Percentiles rank a stretch among this genome's conserved stretches.
These are phyloP conservation scores for Ormosia emarginata DNA, from an alignment of 306 rosid genomes.

Conservation along the genomic window DNA sequence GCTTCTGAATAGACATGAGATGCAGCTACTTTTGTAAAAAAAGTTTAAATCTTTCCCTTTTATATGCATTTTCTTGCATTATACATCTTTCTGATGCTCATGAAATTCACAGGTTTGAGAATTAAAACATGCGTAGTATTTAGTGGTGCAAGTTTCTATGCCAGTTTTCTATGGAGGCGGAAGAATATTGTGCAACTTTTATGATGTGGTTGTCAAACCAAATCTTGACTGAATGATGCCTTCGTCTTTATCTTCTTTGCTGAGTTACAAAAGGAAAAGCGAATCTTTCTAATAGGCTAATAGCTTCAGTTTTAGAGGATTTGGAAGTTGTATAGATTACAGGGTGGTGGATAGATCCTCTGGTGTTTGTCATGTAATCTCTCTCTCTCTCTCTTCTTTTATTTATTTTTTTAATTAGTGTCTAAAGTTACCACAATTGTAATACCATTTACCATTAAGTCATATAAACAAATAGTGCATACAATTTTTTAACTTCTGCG, in stretches of 20 bases:
- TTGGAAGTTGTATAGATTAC: conserved; percentile 27
- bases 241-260: neutral
- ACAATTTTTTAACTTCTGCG: neutral
- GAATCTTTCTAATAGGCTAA: conserved; percentile 9
- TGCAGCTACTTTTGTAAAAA: neutral
- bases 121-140: conserved; percentile 14
- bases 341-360: neutral
- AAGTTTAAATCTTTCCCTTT: neutral
- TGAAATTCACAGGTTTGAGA: conserved; percentile 51
- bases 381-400: neutral
- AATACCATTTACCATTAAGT: neutral
- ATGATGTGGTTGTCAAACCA: conserved; percentile 1
- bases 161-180: conserved; percentile 13
- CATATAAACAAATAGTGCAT: neutral
- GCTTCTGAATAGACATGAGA: neutral
- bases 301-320: conserved; percentile 16
- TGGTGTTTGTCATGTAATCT: neutral
- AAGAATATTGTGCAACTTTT: conserved; percentile 15
- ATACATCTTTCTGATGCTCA: neutral
- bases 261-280: neutral
- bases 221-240: neutral
- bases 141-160: conserved; percentile 26
- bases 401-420: neutral
- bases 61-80: neutral
- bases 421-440: neutral